A percentile compares a stretch with the other conserved stretches of the same genome.
phyloP scores from a whole-genome alignment of 2,329 filamentous ascomycete genomes.

The Fusarium floridanum region DNA sequence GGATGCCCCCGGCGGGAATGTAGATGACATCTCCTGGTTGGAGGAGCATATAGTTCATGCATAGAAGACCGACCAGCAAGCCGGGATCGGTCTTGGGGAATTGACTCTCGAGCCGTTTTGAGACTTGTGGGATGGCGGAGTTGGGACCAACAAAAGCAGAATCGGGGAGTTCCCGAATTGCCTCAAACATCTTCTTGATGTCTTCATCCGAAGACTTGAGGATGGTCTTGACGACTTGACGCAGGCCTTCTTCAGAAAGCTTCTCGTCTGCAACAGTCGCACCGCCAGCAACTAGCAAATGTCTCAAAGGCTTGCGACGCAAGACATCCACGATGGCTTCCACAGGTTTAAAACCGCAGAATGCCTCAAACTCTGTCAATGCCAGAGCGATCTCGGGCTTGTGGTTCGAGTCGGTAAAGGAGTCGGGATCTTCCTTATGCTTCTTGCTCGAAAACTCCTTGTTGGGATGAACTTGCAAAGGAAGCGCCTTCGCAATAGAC shows the following conservation, averaged over 20 bases:
- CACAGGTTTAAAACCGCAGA: conserved; percentile 80
- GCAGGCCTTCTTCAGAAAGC: conserved; percentile 63
- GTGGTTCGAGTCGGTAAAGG: conserved; percentile 80
- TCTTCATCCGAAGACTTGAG: conserved; percentile 63
- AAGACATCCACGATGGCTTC: conserved; percentile 70
- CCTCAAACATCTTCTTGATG: conserved; percentile 38
- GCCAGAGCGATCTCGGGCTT: conserved; percentile 85
- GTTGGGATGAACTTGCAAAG: conserved; percentile 81
- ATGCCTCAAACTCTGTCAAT: conserved; percentile 78
- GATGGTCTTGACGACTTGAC: conserved; percentile 66
- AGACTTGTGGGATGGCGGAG: conserved; percentile 72
- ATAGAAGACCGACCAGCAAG: conserved; percentile 75
- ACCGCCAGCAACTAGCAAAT: conserved; percentile 34
- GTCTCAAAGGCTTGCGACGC: conserved; percentile 54
- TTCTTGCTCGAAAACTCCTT: conserved; percentile 74
- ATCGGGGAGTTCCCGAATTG: conserved; percentile 53
- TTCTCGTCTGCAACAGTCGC: conserved; percentile 45
- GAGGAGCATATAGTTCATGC: conserved; percentile 80
- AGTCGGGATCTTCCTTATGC: conserved; percentile 72
- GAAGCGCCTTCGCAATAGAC: conserved; percentile 81
- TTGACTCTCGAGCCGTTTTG: conserved; percentile 73
- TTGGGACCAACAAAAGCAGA: conserved; percentile 62
- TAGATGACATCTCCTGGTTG: conserved; percentile 75
- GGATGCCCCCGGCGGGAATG: conserved; percentile 80
- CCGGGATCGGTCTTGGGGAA: conserved; percentile 75